Evolutionary conservation across 768 basidiomycete species (phyloP).

Genomic region (Crucibulum laeve): DNA sequence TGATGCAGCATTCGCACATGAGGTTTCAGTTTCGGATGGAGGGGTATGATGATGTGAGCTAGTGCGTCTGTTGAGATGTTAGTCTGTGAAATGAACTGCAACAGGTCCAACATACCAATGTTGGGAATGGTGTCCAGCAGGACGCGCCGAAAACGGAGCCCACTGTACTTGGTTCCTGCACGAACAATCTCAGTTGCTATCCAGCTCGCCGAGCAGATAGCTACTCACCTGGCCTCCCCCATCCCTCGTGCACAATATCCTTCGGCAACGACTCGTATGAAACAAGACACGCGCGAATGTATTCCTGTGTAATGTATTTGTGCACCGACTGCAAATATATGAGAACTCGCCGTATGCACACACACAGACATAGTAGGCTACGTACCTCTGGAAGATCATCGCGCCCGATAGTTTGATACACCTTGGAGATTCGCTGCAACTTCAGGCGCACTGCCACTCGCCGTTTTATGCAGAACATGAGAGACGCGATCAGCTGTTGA

Average conservation of each 20-base stretch:
- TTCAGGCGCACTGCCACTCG: conserved; percentile 60
- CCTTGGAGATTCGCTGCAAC: conserved; percentile 65
- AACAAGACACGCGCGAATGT: conserved; percentile 68
- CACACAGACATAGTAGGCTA: conserved; percentile 1
- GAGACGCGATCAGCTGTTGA: conserved; percentile 47
- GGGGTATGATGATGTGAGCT: conserved; percentile 70
- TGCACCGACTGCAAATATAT: conserved; percentile 48
- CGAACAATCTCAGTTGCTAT: background rate
- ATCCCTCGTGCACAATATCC: conserved; percentile 63
- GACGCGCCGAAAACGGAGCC: conserved; percentile 58
- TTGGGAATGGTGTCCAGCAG: conserved; percentile 68
- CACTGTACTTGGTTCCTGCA: conserved; percentile 55
- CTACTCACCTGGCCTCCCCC: conserved; percentile 64
- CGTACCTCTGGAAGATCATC: conserved; percentile 61
- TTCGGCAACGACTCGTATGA: conserved; percentile 69
- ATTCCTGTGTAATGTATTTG: conserved; percentile 69
- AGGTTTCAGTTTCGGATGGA: conserved; percentile 64
- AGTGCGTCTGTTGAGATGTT: conserved; percentile 46
- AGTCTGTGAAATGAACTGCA: conserved; percentile 1
- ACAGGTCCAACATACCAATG: conserved; percentile 66
- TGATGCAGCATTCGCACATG: conserved; percentile 77
- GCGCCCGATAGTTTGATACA: conserved; percentile 44
- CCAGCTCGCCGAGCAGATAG: background rate
- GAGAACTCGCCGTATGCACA: background rate
- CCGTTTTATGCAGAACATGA: conserved; percentile 64